Conservation (phyloP, 2,329 filamentous ascomycete species). For the Cercospora brassicicola region DNA sequence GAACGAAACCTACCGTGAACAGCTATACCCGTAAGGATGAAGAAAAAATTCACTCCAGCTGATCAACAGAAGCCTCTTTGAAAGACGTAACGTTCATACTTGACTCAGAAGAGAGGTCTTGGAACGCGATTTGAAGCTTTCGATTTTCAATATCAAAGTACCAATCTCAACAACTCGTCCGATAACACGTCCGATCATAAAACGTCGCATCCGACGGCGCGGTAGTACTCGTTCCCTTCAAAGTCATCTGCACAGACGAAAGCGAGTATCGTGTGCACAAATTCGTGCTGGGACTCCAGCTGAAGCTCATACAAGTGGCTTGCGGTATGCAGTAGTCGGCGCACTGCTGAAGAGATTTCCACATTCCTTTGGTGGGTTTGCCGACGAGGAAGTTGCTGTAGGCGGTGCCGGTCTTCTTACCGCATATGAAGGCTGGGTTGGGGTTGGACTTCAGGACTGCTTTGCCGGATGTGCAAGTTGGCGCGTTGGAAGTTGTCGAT, state of each 20-base stretch:
- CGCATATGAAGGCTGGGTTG: background rate
- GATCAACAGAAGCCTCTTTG: no score
- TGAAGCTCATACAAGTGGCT: background rate
- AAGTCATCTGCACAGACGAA: background rate
- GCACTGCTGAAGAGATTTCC: background rate
- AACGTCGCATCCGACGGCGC: background rate
- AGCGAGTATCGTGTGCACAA: background rate
- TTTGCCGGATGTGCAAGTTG: background rate
- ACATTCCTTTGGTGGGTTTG: background rate
- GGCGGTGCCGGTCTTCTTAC: background rate
- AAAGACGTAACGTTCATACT: no score
- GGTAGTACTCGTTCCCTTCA: background rate
- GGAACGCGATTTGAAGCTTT: no score
- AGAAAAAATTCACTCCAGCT: no score
- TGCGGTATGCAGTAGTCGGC: background rate
- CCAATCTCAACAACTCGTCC: background rate
- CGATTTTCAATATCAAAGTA: no score
- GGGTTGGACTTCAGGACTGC: background rate
- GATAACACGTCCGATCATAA: background rate
- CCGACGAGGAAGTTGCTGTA: background rate
- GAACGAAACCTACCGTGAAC: no score
- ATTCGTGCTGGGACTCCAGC: background rate
- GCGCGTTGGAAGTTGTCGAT: background rate
- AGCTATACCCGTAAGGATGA: no score
- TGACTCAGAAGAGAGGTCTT: no score